phyloP scores from a whole-genome alignment of 148 eudicot genomes.

The Vaccinium darrowii region DNA sequence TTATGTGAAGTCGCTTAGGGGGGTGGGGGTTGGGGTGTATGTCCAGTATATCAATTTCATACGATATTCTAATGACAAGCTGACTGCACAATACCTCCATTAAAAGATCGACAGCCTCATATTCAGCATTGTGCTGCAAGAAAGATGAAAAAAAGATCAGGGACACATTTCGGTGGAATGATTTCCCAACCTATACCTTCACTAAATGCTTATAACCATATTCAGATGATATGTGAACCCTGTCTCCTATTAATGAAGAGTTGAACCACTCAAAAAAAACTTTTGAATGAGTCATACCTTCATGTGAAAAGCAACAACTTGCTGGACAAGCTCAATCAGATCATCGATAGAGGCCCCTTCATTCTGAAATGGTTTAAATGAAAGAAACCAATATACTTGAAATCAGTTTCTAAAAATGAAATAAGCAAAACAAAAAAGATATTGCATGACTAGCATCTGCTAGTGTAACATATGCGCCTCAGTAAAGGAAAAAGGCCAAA shows the following conservation, averaged over 20 bases:
- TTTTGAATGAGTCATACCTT: slow-evolving; percentile 48
- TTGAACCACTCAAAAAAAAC: neutral
- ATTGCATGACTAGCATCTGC: neutral
- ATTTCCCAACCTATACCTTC: neutral
- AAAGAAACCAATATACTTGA: neutral
- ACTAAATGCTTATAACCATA: neutral
- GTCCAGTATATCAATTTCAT: slow-evolving; percentile 1
- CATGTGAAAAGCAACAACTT: slow-evolving; percentile 89
- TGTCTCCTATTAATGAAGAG: neutral
- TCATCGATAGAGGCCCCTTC: slow-evolving; percentile 67
- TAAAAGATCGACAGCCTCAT: slow-evolving; percentile 93
- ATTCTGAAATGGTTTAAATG: slow-evolving; percentile 38
- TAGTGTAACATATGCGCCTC: neutral
- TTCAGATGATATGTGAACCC: neutral
- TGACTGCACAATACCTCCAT: slow-evolving; percentile 67
- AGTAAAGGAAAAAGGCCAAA: neutral
- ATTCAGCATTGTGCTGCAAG: slow-evolving; percentile 97
- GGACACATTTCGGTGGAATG: neutral
- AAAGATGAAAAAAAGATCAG: slow-evolving; percentile 13
- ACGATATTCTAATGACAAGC: neutral
- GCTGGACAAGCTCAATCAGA: slow-evolving; percentile 72
- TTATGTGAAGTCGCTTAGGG: neutral
- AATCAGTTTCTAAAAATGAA: neutral
- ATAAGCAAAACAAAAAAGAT: neutral
- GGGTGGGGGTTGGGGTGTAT: no score